Conservation (phyloP, 208 protist genomes). For the Paratrypanosoma confusum region DNA sequence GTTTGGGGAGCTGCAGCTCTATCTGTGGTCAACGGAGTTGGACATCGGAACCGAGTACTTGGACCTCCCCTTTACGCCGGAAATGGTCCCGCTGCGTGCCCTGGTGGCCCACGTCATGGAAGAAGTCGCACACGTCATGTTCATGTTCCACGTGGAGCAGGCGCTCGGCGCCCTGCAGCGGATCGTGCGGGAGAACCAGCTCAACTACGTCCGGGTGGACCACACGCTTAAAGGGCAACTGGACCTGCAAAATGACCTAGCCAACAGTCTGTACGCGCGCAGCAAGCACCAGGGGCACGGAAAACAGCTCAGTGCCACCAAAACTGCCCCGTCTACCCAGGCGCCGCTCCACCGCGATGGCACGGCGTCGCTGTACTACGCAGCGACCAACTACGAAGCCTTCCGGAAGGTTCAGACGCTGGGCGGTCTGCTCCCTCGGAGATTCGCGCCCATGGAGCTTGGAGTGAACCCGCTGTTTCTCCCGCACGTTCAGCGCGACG, state of each 20-base stretch:
- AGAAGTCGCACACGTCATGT: conserved; percentile 68
- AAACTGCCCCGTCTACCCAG: no score
- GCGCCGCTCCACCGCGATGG: conserved; percentile 20
- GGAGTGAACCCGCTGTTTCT: conserved; percentile 35
- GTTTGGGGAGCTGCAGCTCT: conserved; percentile 81
- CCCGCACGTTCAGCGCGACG: conserved; percentile 43
- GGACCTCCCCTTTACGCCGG: conserved; percentile 45
- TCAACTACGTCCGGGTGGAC: conserved; percentile 57
- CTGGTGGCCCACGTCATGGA: conserved; percentile 74
- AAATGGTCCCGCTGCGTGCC: conserved; percentile 51
- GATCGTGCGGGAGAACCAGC: conserved; percentile 53
- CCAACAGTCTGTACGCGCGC: conserved; percentile 13
- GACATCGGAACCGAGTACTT: conserved; percentile 35
- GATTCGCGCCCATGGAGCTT: conserved; percentile 26
- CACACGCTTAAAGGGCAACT: conserved; percentile 13
- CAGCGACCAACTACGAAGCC: conserved; percentile 60
- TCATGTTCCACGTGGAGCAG: conserved; percentile 69
- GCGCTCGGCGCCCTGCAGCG: conserved; percentile 51
- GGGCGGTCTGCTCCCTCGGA: conserved; percentile 49
- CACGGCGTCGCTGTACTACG: conserved; percentile 29
- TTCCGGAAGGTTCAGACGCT: conserved; percentile 49
- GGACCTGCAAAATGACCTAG: conserved; percentile 18
- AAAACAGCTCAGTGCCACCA: conserved; percentile 9
- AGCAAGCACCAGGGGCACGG: no score
- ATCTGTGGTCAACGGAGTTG: conserved; percentile 56